A percentile compares a stretch with the other conserved stretches of the same genome.
phyloP scores from a whole-genome alignment of 2,329 filamentous ascomycete species.

The Gnomoniopsis sp. region DNA sequence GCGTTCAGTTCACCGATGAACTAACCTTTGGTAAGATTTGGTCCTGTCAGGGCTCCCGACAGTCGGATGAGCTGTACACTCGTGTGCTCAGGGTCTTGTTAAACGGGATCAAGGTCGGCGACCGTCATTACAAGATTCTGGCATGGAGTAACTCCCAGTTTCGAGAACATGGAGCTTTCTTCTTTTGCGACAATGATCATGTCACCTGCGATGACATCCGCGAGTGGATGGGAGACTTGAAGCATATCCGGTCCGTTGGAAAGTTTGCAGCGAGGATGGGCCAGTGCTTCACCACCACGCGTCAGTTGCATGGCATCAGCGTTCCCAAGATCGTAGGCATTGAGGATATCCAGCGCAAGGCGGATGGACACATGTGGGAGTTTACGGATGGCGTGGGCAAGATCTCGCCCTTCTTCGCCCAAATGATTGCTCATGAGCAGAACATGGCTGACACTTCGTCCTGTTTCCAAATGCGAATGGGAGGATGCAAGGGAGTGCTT shows the following conservation, averaged over 20 bases:
- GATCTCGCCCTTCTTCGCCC: constrained; percentile 75
- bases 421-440: constrained; percentile 70
- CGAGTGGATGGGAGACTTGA: constrained; percentile 81
- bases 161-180: constrained; percentile 86
- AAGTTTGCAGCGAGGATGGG: constrained; percentile 87
- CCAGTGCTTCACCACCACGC: constrained; percentile 93
- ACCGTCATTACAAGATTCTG: constrained; percentile 80
- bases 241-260: constrained; percentile 76
- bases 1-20: constrained; percentile 89
- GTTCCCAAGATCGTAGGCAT: constrained; percentile 60
- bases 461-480: constrained; percentile 87
- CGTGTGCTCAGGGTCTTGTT: constrained; percentile 68
- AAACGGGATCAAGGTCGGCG: constrained; percentile 79
- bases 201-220: constrained; percentile 75
- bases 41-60: constrained; percentile 46
- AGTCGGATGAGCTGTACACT: constrained; percentile 69
- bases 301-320: constrained; percentile 63
- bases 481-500: constrained; percentile 88
- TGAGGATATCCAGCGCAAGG: constrained; percentile 60
- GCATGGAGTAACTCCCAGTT: constrained; percentile 96
- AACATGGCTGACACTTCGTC: constrained; percentile 65
- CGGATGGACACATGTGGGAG: constrained; percentile 53
- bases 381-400: constrained; percentile 95
- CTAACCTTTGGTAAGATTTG: constrained; percentile 58
- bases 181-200: constrained; percentile 72